phyloP scores from a whole-genome alignment of 106 monocot genomes.

The Iris macrosiphon region DNA sequence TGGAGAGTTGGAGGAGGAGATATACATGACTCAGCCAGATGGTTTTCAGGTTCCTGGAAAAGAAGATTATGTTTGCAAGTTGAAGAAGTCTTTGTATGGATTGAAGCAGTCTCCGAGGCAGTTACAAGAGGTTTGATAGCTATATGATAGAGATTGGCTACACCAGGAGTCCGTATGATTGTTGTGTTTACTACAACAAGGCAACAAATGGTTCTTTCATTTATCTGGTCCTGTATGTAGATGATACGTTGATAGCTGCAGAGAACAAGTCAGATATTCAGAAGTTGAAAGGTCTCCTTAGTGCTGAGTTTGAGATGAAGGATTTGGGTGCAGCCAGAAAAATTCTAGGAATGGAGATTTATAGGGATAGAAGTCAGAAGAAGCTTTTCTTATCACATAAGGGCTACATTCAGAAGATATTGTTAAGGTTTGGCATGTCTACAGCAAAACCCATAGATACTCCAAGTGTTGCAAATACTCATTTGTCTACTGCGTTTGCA shows the following conservation, averaged over 20 bases:
- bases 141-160: background rate
- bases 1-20: background rate
- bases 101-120: background rate
- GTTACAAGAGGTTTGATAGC: background rate
- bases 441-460: background rate
- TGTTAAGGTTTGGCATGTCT: background rate
- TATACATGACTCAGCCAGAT: background rate
- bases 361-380: background rate
- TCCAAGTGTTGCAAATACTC: background rate
- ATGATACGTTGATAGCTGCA: background rate
- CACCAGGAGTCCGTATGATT: background rate
- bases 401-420: constrained; percentile 2
- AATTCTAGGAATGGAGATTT: constrained; percentile 6
- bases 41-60: background rate
- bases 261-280: background rate
- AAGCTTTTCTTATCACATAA: constrained; percentile 8
- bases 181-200: constrained; percentile 2
- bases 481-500: too few species aligned
- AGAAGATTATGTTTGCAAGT: constrained; percentile 3
- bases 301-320: constrained; percentile 5
- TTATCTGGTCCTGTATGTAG: background rate
- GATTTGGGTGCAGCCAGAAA: background rate
- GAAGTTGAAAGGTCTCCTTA: background rate
- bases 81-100: background rate
- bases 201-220: background rate